Evolutionary conservation across 2,329 filamentous ascomycete species (phyloP).

Genomic region (Penicillium griseofulvum): DNA sequence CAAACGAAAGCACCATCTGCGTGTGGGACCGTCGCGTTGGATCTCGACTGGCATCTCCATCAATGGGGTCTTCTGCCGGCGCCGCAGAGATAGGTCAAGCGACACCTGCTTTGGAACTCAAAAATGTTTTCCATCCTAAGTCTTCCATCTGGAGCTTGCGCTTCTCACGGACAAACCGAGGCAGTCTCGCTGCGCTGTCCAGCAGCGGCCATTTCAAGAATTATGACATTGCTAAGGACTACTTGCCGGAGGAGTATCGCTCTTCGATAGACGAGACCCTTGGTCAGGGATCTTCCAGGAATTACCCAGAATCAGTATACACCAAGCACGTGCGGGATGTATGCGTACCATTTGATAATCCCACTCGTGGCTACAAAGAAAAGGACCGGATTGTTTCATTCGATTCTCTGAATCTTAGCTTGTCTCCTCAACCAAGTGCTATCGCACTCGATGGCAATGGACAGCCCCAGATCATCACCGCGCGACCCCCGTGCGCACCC

Average conservation of each 20-base stretch:
- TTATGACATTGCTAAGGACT: constrained; percentile 55
- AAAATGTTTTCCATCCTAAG: constrained; percentile 52
- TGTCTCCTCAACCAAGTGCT: constrained; percentile 50
- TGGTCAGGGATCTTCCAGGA: constrained; percentile 40
- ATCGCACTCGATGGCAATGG: constrained; percentile 55
- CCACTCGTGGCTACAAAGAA: constrained; percentile 44
- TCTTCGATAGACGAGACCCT: constrained; percentile 41
- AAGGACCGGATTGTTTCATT: constrained; percentile 57
- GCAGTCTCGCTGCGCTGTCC: constrained; percentile 58
- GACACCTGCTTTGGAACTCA: constrained; percentile 58
- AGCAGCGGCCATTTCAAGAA: constrained; percentile 60
- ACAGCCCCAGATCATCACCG: constrained; percentile 49
- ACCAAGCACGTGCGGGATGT: constrained; percentile 48
- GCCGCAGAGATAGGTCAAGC: constrained; percentile 34
- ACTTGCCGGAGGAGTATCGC: constrained; percentile 39
- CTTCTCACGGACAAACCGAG: constrained; percentile 58
- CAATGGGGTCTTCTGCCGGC: constrained; percentile 30
- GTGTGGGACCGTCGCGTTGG: constrained; percentile 61
- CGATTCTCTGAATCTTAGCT: constrained; percentile 56
- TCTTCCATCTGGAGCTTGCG: constrained; percentile 61
- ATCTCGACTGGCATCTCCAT: constrained; percentile 36
- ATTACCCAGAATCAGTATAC: constrained; percentile 45
- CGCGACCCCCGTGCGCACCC: constrained; percentile 43
- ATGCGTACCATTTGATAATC: constrained; percentile 47
- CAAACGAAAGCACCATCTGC: constrained; percentile 57